Conservation (phyloP, 805 yeast genomes). For the Kodamaea kaohsiungensis region DNA sequence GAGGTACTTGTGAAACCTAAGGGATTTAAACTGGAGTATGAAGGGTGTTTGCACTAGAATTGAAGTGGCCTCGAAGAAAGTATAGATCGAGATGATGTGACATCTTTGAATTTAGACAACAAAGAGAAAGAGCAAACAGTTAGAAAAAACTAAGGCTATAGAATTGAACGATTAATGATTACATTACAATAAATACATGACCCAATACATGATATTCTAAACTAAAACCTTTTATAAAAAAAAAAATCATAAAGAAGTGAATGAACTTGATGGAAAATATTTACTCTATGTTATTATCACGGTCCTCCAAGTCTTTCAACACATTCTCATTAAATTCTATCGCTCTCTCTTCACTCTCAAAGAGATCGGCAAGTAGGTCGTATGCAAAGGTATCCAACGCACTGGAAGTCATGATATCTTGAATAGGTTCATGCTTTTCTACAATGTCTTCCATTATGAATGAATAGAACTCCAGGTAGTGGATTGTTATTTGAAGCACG, state of each 20-base stretch:
- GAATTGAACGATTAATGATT: not conserved
- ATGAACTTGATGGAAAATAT: no score
- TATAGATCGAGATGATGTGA: not conserved
- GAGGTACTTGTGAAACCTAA: no score
- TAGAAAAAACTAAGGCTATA: no score
- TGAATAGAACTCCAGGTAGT: conserved; percentile 9
- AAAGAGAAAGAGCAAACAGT: no score
- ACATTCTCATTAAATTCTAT: conserved; percentile 27
- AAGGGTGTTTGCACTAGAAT: no score
- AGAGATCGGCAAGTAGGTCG: conserved; percentile 29
- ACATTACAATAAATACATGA: not conserved
- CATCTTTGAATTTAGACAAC: no score
- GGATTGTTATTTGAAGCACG: conserved; percentile 2
- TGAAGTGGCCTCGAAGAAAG: no score
- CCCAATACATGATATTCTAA: no score
- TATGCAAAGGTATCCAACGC: conserved; percentile 53
- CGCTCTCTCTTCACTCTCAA: conserved; percentile 20
- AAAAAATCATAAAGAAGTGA: no score
- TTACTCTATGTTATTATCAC: not conserved
- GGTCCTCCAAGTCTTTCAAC: conserved; percentile 21
- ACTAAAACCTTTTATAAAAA: no score
- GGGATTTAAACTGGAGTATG: no score
- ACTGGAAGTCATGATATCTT: conserved; percentile 64
- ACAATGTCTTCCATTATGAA: conserved; percentile 4
- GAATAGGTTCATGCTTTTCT: conserved; percentile 24